Base-by-base conservation (phyloP, 805 yeast species). In the Kodamaea leandrae region DNA sequence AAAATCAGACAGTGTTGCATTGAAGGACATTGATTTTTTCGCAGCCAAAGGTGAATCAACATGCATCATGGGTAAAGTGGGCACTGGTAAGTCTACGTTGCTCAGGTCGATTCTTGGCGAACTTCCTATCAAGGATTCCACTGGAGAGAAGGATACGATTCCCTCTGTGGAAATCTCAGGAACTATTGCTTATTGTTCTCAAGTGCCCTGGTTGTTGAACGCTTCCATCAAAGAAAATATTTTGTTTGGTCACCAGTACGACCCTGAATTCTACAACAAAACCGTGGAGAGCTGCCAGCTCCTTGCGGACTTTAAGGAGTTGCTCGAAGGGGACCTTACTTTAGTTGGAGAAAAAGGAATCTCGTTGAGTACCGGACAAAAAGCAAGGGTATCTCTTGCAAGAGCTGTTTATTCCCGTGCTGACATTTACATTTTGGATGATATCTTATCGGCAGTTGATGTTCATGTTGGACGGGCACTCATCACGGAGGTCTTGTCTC, bases 261-360 rank as follows among this genome's bases (percentile, higher is more conserved):
- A 67, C 41, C 51, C 53, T 25, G 54, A 43, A 1, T 64, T 57
- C 40, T 68, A 67, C 40, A 45, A 55, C 13, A 52, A 50, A 16
- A 63, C 70, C 3, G 46, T 68, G 13, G 57, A 53, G 16, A 71
- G 71, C 4, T 68, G 73, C 52, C 62, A 67, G 43, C 56, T 68
- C 14, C 25, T 54, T 9, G 49, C 65, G 19, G 73, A 68, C 46
- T 56, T 66, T 37, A 53, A 53, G 19, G 46, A 53, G 4, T 55
- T 67, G 37, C 68, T 72, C 2, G 72, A 68, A 45, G 71, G 67
- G 14, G 72, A 67, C 49, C 50, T 45, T 26, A 68, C 72, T n/a
- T 53, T 61, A 36, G 72, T 68, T 12, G 73, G 73, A 2, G 72
- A 67, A 40, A 67, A 67, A 45, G 73, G 72, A 16, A 64, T 67